phyloP scores from a whole-genome alignment of 2,329 filamentous ascomycete genomes.

The Diplodia sapinea region DNA sequence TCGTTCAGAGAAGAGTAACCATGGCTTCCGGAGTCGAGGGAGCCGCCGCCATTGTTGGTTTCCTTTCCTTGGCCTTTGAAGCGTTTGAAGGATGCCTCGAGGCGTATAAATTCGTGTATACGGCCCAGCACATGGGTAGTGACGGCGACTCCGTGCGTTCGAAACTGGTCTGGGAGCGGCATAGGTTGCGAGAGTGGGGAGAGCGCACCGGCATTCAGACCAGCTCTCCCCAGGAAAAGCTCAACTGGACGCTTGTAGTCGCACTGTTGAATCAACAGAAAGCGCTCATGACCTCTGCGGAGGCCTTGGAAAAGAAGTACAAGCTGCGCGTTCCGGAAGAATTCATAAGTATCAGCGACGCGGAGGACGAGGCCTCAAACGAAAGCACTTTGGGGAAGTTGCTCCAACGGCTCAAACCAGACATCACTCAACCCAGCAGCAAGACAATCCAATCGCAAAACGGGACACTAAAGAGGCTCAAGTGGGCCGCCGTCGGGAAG shows the following conservation, averaged over 20 bases:
- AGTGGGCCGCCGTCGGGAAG: slow-evolving; percentile 24
- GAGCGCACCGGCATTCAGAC: background rate
- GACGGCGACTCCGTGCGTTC: background rate
- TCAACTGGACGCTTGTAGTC: slow-evolving; percentile 2
- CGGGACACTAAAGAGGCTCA: background rate
- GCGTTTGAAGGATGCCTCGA: background rate
- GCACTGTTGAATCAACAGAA: slow-evolving; percentile 2
- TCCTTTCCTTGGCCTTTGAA: background rate
- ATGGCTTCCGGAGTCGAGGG: background rate
- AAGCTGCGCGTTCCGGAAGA: slow-evolving; percentile 2
- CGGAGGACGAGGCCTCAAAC: background rate
- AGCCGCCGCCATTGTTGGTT: background rate
- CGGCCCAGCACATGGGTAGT: background rate
- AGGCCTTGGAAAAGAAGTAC: background rate
- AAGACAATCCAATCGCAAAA: background rate
- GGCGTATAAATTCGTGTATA: slow-evolving; percentile 1
- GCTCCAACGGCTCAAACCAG: background rate
- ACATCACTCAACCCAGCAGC: background rate
- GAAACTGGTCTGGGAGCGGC: background rate
- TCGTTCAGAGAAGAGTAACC: background rate
- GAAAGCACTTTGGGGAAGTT: background rate
- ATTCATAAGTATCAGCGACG: no score
- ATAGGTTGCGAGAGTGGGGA: background rate
- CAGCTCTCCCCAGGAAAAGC: slow-evolving; percentile 1
- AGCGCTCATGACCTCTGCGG: slow-evolving; percentile 7